Evolutionary conservation across 176 grass and related monocot species (phyloP).

Genomic region (Saccharum officinarum): DNA sequence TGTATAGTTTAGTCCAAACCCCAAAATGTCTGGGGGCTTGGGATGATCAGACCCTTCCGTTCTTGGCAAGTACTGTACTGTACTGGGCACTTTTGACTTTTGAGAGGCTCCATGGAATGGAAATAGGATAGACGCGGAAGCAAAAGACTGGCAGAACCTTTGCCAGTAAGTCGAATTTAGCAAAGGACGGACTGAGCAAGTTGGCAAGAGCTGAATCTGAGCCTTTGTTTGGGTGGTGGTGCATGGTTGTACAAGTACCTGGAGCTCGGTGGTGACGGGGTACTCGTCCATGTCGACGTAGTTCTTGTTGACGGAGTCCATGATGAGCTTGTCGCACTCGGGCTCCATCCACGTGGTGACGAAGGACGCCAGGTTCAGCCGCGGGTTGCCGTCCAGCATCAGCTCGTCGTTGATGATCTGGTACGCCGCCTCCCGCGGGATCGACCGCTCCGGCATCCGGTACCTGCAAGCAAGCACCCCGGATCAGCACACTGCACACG

Average conservation of each 20-base stretch:
- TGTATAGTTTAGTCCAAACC: too few species aligned
- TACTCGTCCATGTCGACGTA: constrained; percentile 90
- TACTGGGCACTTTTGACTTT: too few species aligned
- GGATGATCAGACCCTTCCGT: too few species aligned
- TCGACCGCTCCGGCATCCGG: constrained; percentile 52
- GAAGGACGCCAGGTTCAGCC: constrained; percentile 71
- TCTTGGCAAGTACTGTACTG: too few species aligned
- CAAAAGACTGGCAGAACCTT: not conserved
- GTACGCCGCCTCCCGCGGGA: constrained; percentile 71
- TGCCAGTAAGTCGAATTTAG: not conserved
- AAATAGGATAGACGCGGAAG: not conserved
- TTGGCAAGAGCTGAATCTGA: not conserved
- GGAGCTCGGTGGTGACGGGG: constrained; percentile 77
- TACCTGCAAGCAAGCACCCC: constrained; percentile 37
- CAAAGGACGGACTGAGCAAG: not conserved
- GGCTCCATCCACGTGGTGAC: constrained; percentile 92
- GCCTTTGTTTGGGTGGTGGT: too few species aligned
- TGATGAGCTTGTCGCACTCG: constrained; percentile 79
- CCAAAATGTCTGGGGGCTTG: too few species aligned
- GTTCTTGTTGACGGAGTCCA: constrained; percentile 61
- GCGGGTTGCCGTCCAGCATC: constrained; percentile 79
- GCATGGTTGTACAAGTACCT: constrained; percentile 32
- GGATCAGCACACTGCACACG: not conserved
- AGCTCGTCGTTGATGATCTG: constrained; percentile 91
- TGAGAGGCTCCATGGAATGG: too few species aligned